A percentile compares a stretch with the other conserved stretches of the same genome.
These are phyloP conservation scores for Lepidium africanum DNA, from an alignment of 345 rosid species.

Conservation along the genomic window DNA sequence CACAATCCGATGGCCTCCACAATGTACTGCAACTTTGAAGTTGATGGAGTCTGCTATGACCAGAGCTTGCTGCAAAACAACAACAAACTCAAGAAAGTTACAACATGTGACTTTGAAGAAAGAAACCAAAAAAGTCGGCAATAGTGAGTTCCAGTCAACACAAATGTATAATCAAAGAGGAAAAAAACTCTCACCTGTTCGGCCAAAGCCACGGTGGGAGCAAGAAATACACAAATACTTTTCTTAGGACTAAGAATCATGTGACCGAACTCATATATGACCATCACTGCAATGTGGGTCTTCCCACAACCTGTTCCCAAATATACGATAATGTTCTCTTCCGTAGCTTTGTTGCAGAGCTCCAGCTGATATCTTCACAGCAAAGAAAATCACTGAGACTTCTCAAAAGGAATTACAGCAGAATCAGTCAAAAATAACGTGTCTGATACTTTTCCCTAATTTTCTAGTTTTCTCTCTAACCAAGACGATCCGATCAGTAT, in stretches of 20 bases:
- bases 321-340: slow-evolving; percentile 74
- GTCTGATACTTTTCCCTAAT: not conserved
- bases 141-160: not conserved
- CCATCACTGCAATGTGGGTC: slow-evolving; percentile 88
- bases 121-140: not conserved
- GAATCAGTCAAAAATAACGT: not conserved
- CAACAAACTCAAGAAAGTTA: slow-evolving; percentile 13
- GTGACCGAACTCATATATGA: slow-evolving; percentile 63
- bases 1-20: slow-evolving; percentile 50
- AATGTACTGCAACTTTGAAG: slow-evolving; percentile 64
- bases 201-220: slow-evolving; percentile 82
- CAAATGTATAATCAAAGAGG: not conserved
- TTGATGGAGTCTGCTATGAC: slow-evolving; percentile 63
- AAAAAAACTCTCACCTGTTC: slow-evolving; percentile 52
- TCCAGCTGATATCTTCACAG: slow-evolving; percentile 77
- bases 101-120: not conserved
- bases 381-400: not conserved
- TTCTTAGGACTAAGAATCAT: slow-evolving; percentile 62
- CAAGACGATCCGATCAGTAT: slow-evolving; percentile 9
- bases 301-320: slow-evolving; percentile 92
- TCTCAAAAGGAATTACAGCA: not conserved
- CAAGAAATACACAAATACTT: slow-evolving; percentile 70
- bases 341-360: slow-evolving; percentile 68
- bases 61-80: slow-evolving; percentile 68
- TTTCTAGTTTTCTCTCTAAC: not conserved